Evolutionary conservation across 2,329 filamentous ascomycete genomes (phyloP).

Genomic region (Tolypocladium sp.): DNA sequence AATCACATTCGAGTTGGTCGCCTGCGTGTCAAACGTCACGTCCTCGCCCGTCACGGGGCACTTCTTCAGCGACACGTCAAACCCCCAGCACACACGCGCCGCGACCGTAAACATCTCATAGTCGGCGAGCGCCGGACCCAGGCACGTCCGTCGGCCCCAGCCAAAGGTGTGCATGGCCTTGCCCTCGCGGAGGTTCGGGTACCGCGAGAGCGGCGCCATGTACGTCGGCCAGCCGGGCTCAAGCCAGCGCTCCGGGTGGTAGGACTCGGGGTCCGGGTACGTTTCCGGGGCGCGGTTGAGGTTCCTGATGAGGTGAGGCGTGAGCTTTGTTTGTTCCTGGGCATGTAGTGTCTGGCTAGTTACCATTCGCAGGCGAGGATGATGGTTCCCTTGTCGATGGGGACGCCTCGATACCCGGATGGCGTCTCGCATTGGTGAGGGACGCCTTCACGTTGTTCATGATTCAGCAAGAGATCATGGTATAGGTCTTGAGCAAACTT

Average conservation of each 20-base stretch:
- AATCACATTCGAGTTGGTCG: slow-evolving; percentile 43
- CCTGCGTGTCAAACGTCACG: slow-evolving; percentile 37
- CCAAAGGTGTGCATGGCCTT: slow-evolving; percentile 54
- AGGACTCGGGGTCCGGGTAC: neutral
- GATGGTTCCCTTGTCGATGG: neutral
- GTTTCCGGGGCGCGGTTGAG: neutral
- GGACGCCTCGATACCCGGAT: neutral
- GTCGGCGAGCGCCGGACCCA: neutral
- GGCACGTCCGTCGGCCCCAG: slow-evolving; percentile 19
- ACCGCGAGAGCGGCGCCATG: slow-evolving; percentile 53
- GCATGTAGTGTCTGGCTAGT: neutral
- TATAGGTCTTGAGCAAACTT: neutral
- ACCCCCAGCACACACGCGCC: neutral
- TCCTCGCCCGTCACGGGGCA: slow-evolving; percentile 31
- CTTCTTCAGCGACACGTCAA: neutral
- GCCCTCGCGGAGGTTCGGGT: slow-evolving; percentile 51
- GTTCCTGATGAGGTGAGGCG: neutral
- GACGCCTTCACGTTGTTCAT: neutral
- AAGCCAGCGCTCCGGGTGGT: slow-evolving; percentile 49
- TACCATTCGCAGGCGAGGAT: neutral
- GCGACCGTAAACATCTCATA: neutral
- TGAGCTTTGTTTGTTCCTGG: neutral
- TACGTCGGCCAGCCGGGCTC: slow-evolving; percentile 55
- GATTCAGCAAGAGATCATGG: neutral
- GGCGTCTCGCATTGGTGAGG: neutral